Evolutionary conservation across 495 filamentous ascomycete species (phyloP).

Genomic region (Podospora pseudocomata): DNA sequence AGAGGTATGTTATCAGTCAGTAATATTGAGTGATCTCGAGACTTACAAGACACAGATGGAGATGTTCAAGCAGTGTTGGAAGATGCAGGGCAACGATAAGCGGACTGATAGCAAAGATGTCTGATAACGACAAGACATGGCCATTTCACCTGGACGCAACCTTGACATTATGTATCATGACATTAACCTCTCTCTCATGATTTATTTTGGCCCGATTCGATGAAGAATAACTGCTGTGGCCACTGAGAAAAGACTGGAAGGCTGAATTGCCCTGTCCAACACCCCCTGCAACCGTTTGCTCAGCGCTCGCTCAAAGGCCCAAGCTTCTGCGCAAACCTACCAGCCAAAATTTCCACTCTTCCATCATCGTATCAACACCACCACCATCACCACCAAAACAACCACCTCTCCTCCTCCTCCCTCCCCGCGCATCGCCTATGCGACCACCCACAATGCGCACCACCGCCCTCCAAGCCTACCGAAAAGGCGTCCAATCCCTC

Average conservation of each 20-base stretch:
- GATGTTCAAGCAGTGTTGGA: slow-evolving; percentile 89
- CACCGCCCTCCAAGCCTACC: slow-evolving; percentile 25
- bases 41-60: slow-evolving; percentile 66
- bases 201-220: background rate
- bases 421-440: background rate
- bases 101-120: slow-evolving; percentile 73
- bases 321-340: slow-evolving; percentile 13
- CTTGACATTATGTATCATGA: background rate
- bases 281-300: background rate
- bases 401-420: background rate
- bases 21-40: slow-evolving; percentile 13
- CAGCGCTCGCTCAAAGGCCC: slow-evolving; percentile 13
- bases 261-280: background rate
- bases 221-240: no score
- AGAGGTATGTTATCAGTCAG: slow-evolving; percentile 60
- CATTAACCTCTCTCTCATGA: background rate
- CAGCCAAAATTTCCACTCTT: background rate
- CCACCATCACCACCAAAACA: slow-evolving; percentile 1
- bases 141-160: background rate
- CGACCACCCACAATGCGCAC: slow-evolving; percentile 24
- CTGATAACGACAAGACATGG: slow-evolving; percentile 18
- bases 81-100: slow-evolving; percentile 79
- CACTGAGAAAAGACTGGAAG: no score
- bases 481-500: slow-evolving; percentile 14
- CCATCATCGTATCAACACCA: background rate